Conservation (phyloP, 2,329 filamentous ascomycete genomes). For the Paradendryphiella salina region DNA sequence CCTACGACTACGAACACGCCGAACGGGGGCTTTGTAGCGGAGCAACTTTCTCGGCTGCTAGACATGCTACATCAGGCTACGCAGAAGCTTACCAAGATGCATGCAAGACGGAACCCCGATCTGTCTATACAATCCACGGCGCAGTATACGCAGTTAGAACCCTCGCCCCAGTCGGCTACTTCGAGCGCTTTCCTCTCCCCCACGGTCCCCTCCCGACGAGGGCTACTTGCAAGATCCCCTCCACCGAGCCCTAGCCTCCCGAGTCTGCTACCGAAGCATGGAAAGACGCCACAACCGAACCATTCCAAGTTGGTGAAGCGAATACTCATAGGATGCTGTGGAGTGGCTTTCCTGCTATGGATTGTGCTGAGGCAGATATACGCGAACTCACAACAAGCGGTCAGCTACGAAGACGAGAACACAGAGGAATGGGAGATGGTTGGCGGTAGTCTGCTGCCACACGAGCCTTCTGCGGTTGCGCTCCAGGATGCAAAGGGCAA, state of each 20-base stretch:
- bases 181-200: slow-evolving; percentile 45
- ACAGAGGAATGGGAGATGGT: slow-evolving; percentile 66
- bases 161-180: slow-evolving; percentile 36
- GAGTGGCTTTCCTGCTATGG: slow-evolving; percentile 56
- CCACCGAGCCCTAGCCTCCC: slow-evolving; percentile 72
- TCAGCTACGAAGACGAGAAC: slow-evolving; percentile 24
- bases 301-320: slow-evolving; percentile 60
- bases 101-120: slow-evolving; percentile 53
- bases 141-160: slow-evolving; percentile 41
- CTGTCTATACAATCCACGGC: slow-evolving; percentile 51
- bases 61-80: slow-evolving; percentile 45
- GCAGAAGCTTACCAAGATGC: slow-evolving; percentile 48
- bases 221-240: slow-evolving; percentile 69
- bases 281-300: slow-evolving; percentile 63
- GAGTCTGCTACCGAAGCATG: slow-evolving; percentile 66
- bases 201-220: slow-evolving; percentile 47
- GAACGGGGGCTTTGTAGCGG: background rate
- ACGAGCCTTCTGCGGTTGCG: slow-evolving; percentile 72
- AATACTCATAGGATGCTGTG: slow-evolving; percentile 58
- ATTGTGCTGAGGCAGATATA: slow-evolving; percentile 48
- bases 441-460: slow-evolving; percentile 66
- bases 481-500: slow-evolving; percentile 67
- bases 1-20: slow-evolving; percentile 1
- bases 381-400: slow-evolving; percentile 19
- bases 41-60: slow-evolving; percentile 8